Evolutionary conservation across 2,329 filamentous ascomycete genomes (phyloP).

Genomic region (Hypoxylon rubiginosum): DNA sequence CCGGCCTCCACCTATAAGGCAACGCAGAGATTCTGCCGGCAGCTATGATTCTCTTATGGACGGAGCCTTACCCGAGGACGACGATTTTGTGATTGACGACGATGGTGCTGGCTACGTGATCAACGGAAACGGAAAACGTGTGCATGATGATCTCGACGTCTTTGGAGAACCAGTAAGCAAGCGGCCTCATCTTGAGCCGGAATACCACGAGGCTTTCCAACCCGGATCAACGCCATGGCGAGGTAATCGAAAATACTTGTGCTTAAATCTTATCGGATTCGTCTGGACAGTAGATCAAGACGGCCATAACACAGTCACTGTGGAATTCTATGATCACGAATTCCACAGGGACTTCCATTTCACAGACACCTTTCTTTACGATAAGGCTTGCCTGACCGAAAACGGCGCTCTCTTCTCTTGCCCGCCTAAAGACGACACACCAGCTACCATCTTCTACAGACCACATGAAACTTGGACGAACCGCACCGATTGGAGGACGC

Average conservation of each 20-base stretch:
- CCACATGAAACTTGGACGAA: slow-evolving; percentile 98
- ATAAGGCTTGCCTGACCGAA: slow-evolving; percentile 92
- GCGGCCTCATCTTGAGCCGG: slow-evolving; percentile 68
- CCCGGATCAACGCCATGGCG: slow-evolving; percentile 96
- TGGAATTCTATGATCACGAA: slow-evolving; percentile 97
- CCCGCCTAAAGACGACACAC: slow-evolving; percentile 73
- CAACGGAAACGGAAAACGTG: slow-evolving; percentile 64
- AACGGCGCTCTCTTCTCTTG: slow-evolving; percentile 89
- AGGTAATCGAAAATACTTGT: slow-evolving; percentile 92
- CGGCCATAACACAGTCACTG: slow-evolving; percentile 90
- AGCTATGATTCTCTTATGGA: slow-evolving; percentile 87
- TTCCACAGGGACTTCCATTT: slow-evolving; percentile 96
- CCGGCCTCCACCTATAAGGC: slow-evolving; percentile 65
- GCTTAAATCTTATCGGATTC: slow-evolving; percentile 91
- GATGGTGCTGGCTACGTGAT: slow-evolving; percentile 91
- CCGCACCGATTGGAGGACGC: slow-evolving; percentile 88
- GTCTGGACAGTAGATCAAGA: slow-evolving; percentile 98
- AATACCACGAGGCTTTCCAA: slow-evolving; percentile 88
- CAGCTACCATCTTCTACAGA: slow-evolving; percentile 92
- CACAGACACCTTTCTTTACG: slow-evolving; percentile 94
- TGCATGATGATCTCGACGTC: slow-evolving; percentile 66
- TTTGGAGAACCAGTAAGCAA: slow-evolving; percentile 62
- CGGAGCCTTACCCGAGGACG: slow-evolving; percentile 68
- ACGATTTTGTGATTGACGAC: slow-evolving; percentile 94
- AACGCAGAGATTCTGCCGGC: slow-evolving; percentile 75